These are phyloP conservation scores for Solanum medicagineum DNA, from an alignment of 257 asterid species.

Conservation along the genomic window DNA sequence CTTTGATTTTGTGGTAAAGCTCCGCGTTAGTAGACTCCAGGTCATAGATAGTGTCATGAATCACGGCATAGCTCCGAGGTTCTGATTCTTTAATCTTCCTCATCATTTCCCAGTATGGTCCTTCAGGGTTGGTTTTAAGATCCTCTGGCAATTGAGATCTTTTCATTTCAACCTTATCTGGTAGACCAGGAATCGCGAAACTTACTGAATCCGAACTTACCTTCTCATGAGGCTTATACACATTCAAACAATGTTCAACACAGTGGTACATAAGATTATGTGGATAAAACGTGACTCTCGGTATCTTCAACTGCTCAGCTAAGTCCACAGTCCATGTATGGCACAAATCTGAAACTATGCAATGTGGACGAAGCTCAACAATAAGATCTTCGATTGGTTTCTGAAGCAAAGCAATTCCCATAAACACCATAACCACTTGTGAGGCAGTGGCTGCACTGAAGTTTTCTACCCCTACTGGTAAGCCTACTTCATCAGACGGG, in stretches of 20 bases:
- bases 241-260: not conserved
- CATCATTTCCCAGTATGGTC: not conserved
- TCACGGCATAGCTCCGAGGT: slow-evolving; percentile 5
- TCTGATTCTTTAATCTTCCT: slow-evolving; percentile 1
- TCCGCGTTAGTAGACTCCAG: slow-evolving; percentile 12
- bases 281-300: slow-evolving; percentile 7
- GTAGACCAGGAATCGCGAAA: slow-evolving; percentile 15
- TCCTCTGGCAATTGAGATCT: slow-evolving; percentile 2
- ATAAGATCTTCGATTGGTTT: slow-evolving; percentile 1
- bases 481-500: slow-evolving; percentile 10
- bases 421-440: not conserved
- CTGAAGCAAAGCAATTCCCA: not conserved
- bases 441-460: not conserved
- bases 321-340: slow-evolving; percentile 20
- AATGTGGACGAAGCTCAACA: not conserved
- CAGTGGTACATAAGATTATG: slow-evolving; percentile 1
- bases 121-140: not conserved
- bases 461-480: slow-evolving; percentile 14
- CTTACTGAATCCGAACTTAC: slow-evolving; percentile 12
- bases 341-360: slow-evolving; percentile 16
- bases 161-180: slow-evolving; percentile 8
- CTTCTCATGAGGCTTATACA: slow-evolving; percentile 3
- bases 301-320: slow-evolving; percentile 8
- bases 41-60: slow-evolving; percentile 6
- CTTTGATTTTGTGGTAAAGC: not conserved